phyloP scores from a whole-genome alignment of 768 basidiomycete genomes.

The Galerina sulciceps region DNA sequence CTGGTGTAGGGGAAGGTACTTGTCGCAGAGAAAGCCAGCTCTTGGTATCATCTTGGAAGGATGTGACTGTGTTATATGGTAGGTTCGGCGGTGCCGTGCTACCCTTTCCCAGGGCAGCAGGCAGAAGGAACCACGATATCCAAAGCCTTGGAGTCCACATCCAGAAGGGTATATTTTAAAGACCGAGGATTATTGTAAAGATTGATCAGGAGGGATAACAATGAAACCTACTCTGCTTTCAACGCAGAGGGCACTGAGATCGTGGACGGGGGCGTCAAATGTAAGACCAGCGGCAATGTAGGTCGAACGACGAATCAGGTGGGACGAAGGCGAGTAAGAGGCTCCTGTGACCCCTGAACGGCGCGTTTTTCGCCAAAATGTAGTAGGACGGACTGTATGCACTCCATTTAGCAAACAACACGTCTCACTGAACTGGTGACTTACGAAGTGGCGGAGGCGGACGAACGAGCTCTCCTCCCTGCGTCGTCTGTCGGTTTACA shows the following conservation, averaged over 20 bases:
- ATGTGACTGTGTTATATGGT: neutral
- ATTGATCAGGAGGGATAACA: slow-evolving; percentile 47
- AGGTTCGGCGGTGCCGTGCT: neutral
- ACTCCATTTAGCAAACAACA: neutral
- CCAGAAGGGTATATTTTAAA: slow-evolving; percentile 1
- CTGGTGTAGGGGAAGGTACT: slow-evolving; percentile 2
- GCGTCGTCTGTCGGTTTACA: slow-evolving; percentile 27
- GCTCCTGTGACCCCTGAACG: slow-evolving; percentile 74
- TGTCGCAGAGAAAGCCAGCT: slow-evolving; percentile 1
- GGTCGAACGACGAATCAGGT: slow-evolving; percentile 77
- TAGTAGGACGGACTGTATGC: slow-evolving; percentile 71
- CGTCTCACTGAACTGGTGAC: slow-evolving; percentile 26
- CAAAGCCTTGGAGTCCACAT: neutral
- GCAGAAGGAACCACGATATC: neutral
- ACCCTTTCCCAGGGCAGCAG: neutral
- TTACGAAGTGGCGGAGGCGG: slow-evolving; percentile 71
- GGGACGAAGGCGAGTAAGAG: slow-evolving; percentile 73
- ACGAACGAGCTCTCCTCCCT: slow-evolving; percentile 52
- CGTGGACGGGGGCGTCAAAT: slow-evolving; percentile 63
- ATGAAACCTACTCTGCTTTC: slow-evolving; percentile 57
- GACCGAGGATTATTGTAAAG: slow-evolving; percentile 24
- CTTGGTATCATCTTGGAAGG: neutral
- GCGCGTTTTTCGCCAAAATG: slow-evolving; percentile 78
- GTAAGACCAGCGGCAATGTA: slow-evolving; percentile 79
- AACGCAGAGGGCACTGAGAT: slow-evolving; percentile 65